A percentile compares a stretch with the other conserved stretches of the same genome.
Evolutionary conservation across 2,329 filamentous ascomycete genomes (phyloP).

Genomic region (Monosporascus sp.): DNA sequence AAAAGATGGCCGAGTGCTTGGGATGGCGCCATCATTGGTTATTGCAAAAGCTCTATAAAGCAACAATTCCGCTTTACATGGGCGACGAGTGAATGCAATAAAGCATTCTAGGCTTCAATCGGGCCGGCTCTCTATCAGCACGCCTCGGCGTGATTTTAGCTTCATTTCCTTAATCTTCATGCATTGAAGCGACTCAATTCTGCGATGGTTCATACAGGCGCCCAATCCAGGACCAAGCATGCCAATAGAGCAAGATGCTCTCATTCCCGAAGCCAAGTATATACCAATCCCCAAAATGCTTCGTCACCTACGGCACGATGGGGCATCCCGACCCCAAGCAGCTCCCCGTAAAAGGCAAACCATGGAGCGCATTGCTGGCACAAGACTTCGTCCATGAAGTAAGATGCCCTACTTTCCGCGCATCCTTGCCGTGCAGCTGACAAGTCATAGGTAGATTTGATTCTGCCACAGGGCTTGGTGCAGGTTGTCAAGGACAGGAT

Average conservation of each 20-base stretch:
- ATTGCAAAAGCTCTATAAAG: not conserved
- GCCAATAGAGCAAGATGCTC: constrained; percentile 33
- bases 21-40: constrained; percentile 6
- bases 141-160: not conserved
- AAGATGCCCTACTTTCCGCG: constrained; percentile 6
- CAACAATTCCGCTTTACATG: constrained; percentile 1
- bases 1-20: constrained; percentile 14
- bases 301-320: constrained; percentile 64
- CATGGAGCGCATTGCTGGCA: constrained; percentile 63
- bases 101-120: not conserved
- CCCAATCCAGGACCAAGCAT: not conserved
- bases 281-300: constrained; percentile 62
- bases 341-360: constrained; percentile 65
- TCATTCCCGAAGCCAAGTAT: constrained; percentile 38
- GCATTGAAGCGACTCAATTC: not conserved
- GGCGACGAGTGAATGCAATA: not conserved
- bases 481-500: constrained; percentile 49
- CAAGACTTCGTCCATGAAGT: constrained; percentile 67
- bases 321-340: constrained; percentile 66
- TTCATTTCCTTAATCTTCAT: not conserved
- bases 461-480: constrained; percentile 63
- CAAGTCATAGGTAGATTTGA: constrained; percentile 53
- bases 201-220: not conserved
- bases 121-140: not conserved
- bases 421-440: not conserved